Evolutionary conservation across 371 early-diverging fungal genomes (phyloP), one percentile per base, ranked within the genome.

Genomic region (Syncephalastrum monosporum): DNA sequence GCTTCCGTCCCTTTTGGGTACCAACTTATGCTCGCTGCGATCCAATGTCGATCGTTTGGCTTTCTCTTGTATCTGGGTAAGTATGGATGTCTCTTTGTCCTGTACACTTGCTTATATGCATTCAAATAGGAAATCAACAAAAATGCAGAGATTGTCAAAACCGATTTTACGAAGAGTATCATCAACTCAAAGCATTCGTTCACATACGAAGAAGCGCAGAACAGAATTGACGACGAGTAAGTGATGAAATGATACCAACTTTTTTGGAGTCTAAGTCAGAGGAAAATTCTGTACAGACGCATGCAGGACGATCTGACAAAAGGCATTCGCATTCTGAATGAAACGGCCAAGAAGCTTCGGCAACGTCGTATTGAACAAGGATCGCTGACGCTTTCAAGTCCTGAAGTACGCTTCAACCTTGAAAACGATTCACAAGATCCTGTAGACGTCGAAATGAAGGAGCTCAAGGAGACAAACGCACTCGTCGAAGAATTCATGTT

Each of bases 401-500:
- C 92, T 13, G 93, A 95, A 80, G 92, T 95, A 2, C 83, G 91
- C 12, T 95, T 94, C 73, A 84, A 84, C 42, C 73, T 95, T 57
- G 92, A 94, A 63, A 85, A 87, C 56, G 96, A 95, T 57, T 85
- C 90, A 0, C 92, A 93, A 71, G 93, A 94, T 61, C 94, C 94
- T 1, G 90, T 92, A 5, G 93, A 93, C 68, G 78, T 82, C 5
- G 92, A 93, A 66, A 73, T 92, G 84, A 92, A 95, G 75, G 92
- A 92, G 61, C 74, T 93, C 42, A 91, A 95, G 73, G 97, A 97
- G 57, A 94, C 98, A 17, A 97, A 99, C 72, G 88, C 90, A 0
- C 78, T 99, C 38, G 94, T 99, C 23, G 99, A 99, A 68, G 99
- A 99, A 74, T 98, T 99, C 76, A 99, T 99, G 99, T 84, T 99